Base-by-base conservation (phyloP, 805 yeast species). In the Saturnispora zaruensis region DNA sequence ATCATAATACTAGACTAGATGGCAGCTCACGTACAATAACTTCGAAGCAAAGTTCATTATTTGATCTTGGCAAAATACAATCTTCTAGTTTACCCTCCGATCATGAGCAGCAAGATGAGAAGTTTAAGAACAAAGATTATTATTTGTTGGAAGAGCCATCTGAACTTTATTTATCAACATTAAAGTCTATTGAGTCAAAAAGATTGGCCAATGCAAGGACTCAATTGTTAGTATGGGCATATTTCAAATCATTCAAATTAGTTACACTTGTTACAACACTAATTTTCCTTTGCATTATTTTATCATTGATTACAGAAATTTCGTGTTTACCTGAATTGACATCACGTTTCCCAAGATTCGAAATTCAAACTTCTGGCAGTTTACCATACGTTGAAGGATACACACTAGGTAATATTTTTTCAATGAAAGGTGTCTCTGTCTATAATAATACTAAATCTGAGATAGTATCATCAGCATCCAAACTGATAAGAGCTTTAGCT, bases 261-360 rank as follows among this genome's bases (percentile, higher is more conserved):
- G 43, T 62, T 1, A 50, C 61, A 8, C 21, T 62, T 4, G 40
- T 61, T 7, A 51, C 63, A 8, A 30, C 60, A 5, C 40, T 63
- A 20, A 51, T 60, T 58, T 64, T 63, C 42, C 26, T 58, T 21
- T 57, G 62, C 23, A 59, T 66, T 5, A 43, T 63, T 5, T 45
- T 56, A 14, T 52, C 57, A 11, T 46, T 59, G 6, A 28, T 62
- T 6, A 53, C 54, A 8, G 54, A 58, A 34, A 52, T 59, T 38
- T 55, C 76, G 0, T 75, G 78, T 52, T 54, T 64, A 33, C 56
- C 59, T 6, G 51, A 54, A 25, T 50, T 63, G 2, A 56, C 59
- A 5, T 46, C 60, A 9, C 75, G 78, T 54, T 48, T 67, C 28
- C 78, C 82, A 0, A 78, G 73, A 43, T 59, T 70, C 24, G 68